Base-by-base conservation (phyloP, 331 rosid genomes). In the Quercus phellos region DNA sequence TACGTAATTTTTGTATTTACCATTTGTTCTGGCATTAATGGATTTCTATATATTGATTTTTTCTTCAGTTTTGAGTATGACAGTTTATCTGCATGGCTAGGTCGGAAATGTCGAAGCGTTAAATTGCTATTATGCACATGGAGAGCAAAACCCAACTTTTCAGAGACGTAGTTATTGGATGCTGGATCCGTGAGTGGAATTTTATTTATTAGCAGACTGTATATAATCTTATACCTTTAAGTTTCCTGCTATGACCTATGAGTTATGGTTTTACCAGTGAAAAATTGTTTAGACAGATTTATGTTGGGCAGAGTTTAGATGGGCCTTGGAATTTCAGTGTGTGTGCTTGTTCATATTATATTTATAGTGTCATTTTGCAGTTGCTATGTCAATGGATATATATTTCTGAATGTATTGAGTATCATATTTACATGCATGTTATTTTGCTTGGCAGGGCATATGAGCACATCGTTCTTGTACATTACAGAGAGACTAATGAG, bases 161-260 rank as follows among this genome's bases (percentile, higher is more conserved):
- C 99, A 90, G 85, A 91, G 99, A 76, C 96, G 99, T 79, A 87
- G 97, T 88, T 95, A 87, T 82, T 95, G 99, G 99, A 90, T 95
- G 88, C 84, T 95, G 86, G 92, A 95, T 82, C 94, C 86, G 99
- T 95, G 85, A 91, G 99, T 93, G 72, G 51, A 71, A 72, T 75
- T 74, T 76, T 77, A 53, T 70, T 66, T 64, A 46, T 51, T 74
- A 35, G 72, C 58, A 24, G 13, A 69, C 70, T 72, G n/a, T 66
- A 77, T 70, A 43, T 53, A 18, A 18, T 72, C 59, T 67, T 80
- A 58, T 80, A 76, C 32, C 42, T 42, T 59, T 68, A 61, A 11
- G 66, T 74, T 68, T 77, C 50, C 55, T 30, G 30, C 72, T 38
- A 73, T 21, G 55, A n/a, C 26, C 72, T 30, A 73, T 21, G 55